A percentile compares a stretch with the other conserved stretches of the same genome.
Evolutionary conservation across 1,284 basidiomycete genomes (phyloP).

Genomic region (Fistulina hepatica): DNA sequence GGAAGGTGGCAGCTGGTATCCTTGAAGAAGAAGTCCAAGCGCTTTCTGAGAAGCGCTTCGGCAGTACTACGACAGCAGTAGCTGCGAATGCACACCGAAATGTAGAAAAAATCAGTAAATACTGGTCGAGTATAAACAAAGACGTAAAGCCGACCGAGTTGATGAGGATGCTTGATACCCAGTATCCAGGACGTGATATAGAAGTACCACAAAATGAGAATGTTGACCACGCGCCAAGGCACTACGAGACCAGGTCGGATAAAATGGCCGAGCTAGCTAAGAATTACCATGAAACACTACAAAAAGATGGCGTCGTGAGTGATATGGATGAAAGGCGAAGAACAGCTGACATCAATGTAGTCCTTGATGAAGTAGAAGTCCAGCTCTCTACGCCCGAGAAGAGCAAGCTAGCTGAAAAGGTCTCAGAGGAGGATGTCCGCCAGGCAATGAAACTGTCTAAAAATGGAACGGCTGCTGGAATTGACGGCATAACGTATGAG

Average conservation of each 20-base stretch:
- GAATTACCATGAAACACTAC: slow-evolving; percentile 9
- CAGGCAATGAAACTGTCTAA: slow-evolving; percentile 1
- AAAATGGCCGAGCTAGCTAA: slow-evolving; percentile 14
- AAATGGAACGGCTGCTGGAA: slow-evolving; percentile 1
- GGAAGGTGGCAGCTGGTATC: too few species aligned
- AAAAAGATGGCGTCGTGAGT: not conserved
- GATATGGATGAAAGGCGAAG: not conserved
- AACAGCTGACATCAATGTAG: not conserved
- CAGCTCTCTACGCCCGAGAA: not conserved
- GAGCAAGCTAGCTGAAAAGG: not conserved
- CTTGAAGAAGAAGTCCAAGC: too few species aligned
- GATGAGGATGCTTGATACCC: not conserved
- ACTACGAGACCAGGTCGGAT: slow-evolving; percentile 6
- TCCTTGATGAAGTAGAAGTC: not conserved
- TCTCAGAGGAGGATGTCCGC: not conserved
- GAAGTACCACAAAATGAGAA: slow-evolving; percentile 1
- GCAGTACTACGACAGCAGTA: slow-evolving; percentile 5
- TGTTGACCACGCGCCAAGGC: slow-evolving; percentile 1
- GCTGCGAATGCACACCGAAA: not conserved
- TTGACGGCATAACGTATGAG: slow-evolving; percentile 7
- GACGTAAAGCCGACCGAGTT: slow-evolving; percentile 7
- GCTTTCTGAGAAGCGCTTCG: slow-evolving; percentile 2
- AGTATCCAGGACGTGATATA: too few species aligned
- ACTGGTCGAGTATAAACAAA: slow-evolving; percentile 12
- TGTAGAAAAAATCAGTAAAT: slow-evolving; percentile 3